Evolutionary conservation across 1,284 basidiomycete genomes (phyloP).

Genomic region (Sporisorium scitamineum): DNA sequence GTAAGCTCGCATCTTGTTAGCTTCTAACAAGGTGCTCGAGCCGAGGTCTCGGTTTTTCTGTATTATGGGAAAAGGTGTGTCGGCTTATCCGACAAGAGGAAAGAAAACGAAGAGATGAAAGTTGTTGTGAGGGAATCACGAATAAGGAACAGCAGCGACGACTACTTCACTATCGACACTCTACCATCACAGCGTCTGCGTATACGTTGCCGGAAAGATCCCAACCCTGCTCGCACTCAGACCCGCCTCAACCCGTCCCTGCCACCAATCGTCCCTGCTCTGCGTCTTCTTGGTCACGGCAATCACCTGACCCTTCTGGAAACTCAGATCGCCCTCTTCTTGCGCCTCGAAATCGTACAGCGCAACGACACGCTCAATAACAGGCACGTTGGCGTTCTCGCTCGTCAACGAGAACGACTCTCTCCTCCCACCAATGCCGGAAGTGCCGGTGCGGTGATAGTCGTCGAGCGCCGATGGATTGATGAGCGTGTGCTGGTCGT

Average conservation of each 20-base stretch:
- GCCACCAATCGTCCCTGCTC: slow-evolving; percentile 65
- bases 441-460: slow-evolving; percentile 1
- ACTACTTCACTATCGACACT: too few relatives aligned
- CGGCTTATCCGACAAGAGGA: too few relatives aligned
- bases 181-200: slow-evolving; percentile 26
- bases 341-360: slow-evolving; percentile 63
- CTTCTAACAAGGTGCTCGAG: too few relatives aligned
- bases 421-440: slow-evolving; percentile 2
- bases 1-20: too few relatives aligned
- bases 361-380: slow-evolving; percentile 57
- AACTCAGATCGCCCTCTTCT: slow-evolving; percentile 60
- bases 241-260: slow-evolving; percentile 52
- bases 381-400: slow-evolving; percentile 31
- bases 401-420: slow-evolving; percentile 27
- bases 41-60: too few relatives aligned
- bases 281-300: slow-evolving; percentile 59
- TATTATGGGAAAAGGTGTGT: too few relatives aligned
- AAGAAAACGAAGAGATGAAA: too few relatives aligned
- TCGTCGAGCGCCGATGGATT: slow-evolving; percentile 4
- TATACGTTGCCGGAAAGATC: slow-evolving; percentile 50
- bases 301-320: slow-evolving; percentile 64
- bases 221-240: slow-evolving; percentile 32
- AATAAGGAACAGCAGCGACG: too few relatives aligned
- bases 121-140: too few relatives aligned
- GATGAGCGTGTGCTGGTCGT: slow-evolving; percentile 23